Percentiles rank a stretch among this genome's conserved stretches.
Conservation (phyloP, 2,329 filamentous ascomycete species). For the Aspergillus sp. region DNA sequence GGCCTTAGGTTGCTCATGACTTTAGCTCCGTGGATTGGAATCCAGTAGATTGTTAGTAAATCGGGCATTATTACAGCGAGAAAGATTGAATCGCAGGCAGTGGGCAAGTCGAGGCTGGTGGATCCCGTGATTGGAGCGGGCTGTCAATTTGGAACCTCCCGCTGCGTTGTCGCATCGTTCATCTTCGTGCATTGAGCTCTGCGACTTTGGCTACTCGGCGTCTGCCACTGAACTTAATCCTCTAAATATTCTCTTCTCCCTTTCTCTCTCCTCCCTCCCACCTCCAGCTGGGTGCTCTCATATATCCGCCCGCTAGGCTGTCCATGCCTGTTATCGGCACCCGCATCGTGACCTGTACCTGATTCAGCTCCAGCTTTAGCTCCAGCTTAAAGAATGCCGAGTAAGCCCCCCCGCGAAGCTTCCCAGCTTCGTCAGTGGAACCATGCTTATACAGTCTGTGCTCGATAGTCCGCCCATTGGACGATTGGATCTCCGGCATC, state of each 20-base stretch:
- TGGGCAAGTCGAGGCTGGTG: not conserved
- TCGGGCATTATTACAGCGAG: not conserved
- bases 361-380: conserved; percentile 21
- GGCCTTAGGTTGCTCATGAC: not conserved
- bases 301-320: conserved; percentile 13
- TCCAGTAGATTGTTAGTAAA: not conserved
- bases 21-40: not conserved
- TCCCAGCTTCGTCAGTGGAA: not conserved
- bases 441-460: conserved; percentile 4
- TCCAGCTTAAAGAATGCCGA: conserved; percentile 36
- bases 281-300: not conserved
- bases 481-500: conserved; percentile 57
- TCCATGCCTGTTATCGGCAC: conserved; percentile 31
- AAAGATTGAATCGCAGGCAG: not conserved
- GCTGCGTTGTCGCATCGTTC: conserved; percentile 5
- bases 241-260: not conserved
- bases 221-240: not conserved
- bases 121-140: conserved; percentile 11
- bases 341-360: conserved; percentile 21
- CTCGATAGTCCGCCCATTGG: conserved; percentile 50
- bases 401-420: conserved; percentile 27
- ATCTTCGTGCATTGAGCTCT: not conserved
- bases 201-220: not conserved
- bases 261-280: not conserved
- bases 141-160: not conserved